These are phyloP conservation scores for Ceratobasidium sp. DNA, from an alignment of 1,284 basidiomycete genomes.

Conservation along the genomic window DNA sequence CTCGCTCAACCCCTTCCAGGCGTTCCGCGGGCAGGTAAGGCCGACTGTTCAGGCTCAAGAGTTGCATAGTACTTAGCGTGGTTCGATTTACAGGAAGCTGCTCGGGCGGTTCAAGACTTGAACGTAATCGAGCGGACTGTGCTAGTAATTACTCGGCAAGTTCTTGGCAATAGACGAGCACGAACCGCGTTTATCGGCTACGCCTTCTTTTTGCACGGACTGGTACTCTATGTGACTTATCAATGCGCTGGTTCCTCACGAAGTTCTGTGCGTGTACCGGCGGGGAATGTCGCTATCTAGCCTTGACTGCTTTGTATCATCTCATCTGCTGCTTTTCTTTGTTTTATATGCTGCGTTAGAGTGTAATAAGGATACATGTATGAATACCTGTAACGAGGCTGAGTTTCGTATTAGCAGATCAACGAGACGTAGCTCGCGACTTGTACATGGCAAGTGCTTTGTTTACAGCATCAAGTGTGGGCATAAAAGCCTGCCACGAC, in stretches of 20 bases:
- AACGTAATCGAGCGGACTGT: constrained; percentile 93
- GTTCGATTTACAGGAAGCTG: constrained; percentile 79
- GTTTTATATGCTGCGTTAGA: constrained; percentile 27
- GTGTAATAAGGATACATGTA: constrained; percentile 44
- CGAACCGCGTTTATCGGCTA: constrained; percentile 87
- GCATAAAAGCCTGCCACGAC: constrained; percentile 78
- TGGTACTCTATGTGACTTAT: constrained; percentile 84
- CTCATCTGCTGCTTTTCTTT: constrained; percentile 9
- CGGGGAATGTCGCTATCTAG: constrained; percentile 34
- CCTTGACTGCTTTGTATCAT: constrained; percentile 37
- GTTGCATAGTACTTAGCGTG: not conserved
- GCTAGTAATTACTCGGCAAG: constrained; percentile 84
- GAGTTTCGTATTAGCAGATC: not conserved
- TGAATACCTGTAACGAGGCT: not conserved
- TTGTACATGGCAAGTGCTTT: constrained; percentile 67
- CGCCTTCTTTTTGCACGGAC: constrained; percentile 78
- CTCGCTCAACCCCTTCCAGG: constrained; percentile 97
- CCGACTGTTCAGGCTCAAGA: not conserved
- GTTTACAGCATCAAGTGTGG: constrained; percentile 80
- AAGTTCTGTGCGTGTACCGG: constrained; percentile 31
- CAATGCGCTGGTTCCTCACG: constrained; percentile 62
- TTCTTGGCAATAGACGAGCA: constrained; percentile 89
- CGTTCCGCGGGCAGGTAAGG: constrained; percentile 92
- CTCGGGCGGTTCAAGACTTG: constrained; percentile 88
- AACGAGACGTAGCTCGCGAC: constrained; percentile 50